Percentiles rank a stretch among this genome's conserved stretches.
Evolutionary conservation across 176 grass and related monocot species (phyloP).

Genomic region (Musa itinerans): DNA sequence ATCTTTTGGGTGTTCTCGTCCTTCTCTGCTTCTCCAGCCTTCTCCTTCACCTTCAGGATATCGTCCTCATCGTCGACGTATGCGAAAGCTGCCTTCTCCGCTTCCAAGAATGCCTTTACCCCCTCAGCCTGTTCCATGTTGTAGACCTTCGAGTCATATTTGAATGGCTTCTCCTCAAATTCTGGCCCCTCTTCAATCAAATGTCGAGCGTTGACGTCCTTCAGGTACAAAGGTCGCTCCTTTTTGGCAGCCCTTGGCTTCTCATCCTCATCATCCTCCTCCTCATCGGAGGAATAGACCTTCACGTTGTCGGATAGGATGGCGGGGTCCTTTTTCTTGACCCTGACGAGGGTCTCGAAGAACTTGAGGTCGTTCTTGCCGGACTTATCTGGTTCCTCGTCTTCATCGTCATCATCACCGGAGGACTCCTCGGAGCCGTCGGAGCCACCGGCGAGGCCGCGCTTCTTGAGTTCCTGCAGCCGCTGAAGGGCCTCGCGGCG

Average conservation of each 20-base stretch:
- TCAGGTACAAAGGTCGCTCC: slow-evolving; percentile 71
- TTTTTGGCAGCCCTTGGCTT: slow-evolving; percentile 48
- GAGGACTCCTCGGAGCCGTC: slow-evolving; percentile 20
- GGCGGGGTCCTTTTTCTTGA: slow-evolving; percentile 49
- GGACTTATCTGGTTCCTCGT: slow-evolving; percentile 16
- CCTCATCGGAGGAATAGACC: slow-evolving; percentile 49
- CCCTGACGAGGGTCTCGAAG: slow-evolving; percentile 55
- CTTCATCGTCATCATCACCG: slow-evolving; percentile 17
- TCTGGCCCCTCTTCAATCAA: slow-evolving; percentile 75
- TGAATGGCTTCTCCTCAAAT: slow-evolving; percentile 39
- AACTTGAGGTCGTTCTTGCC: slow-evolving; percentile 39
- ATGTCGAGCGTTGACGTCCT: slow-evolving; percentile 71
- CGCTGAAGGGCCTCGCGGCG: slow-evolving; percentile 52
- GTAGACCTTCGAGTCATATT: slow-evolving; percentile 52
- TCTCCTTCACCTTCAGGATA: slow-evolving; percentile 51
- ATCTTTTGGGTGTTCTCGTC: slow-evolving; percentile 37
- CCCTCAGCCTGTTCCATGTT: slow-evolving; percentile 61
- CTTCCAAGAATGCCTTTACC: slow-evolving; percentile 59
- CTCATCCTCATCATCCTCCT: slow-evolving; percentile 25
- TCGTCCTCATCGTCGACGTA: slow-evolving; percentile 28
- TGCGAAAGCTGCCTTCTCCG: slow-evolving; percentile 45
- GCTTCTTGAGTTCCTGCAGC: slow-evolving; percentile 52
- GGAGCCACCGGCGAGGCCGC: slow-evolving; percentile 21
- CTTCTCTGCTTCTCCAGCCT: slow-evolving; percentile 3
- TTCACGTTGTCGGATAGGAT: slow-evolving; percentile 46